A percentile compares a stretch with the other conserved stretches of the same genome.
These are phyloP conservation scores for Botryotinia globosa DNA, from an alignment of 2,329 filamentous ascomycete genomes.

Conservation along the genomic window DNA sequence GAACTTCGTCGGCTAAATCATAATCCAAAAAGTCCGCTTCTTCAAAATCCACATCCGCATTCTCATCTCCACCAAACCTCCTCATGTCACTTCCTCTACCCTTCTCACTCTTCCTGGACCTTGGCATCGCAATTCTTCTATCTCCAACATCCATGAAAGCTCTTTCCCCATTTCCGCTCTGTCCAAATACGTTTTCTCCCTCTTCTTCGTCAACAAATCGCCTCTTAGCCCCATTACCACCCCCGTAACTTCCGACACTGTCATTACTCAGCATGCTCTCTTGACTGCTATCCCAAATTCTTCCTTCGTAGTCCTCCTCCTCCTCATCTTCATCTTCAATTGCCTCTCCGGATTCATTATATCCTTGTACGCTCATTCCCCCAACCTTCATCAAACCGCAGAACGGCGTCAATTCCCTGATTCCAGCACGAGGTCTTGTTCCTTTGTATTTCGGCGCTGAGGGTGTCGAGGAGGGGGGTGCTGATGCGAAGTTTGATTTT, in stretches of 20 bases:
- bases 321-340: slow-evolving; percentile 38
- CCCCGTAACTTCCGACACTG: slow-evolving; percentile 20
- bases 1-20: slow-evolving; percentile 31
- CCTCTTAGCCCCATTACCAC: slow-evolving; percentile 28
- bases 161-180: slow-evolving; percentile 7
- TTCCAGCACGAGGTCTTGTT: slow-evolving; percentile 30
- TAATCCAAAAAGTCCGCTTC: slow-evolving; percentile 65
- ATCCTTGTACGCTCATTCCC: slow-evolving; percentile 55
- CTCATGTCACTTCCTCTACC: slow-evolving; percentile 23
- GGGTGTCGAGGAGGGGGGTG: slow-evolving; percentile 33
- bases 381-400: slow-evolving; percentile 77
- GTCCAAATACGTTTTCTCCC: slow-evolving; percentile 14
- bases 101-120: slow-evolving; percentile 31
- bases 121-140: slow-evolving; percentile 31
- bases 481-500: slow-evolving; percentile 3
- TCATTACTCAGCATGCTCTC: slow-evolving; percentile 26
- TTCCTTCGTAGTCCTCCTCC: slow-evolving; percentile 37
- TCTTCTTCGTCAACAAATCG: slow-evolving; percentile 33
- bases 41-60: slow-evolving; percentile 55
- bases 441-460: slow-evolving; percentile 24
- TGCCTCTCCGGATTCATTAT: slow-evolving; percentile 36
- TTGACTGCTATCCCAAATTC: slow-evolving; percentile 34
- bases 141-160: slow-evolving; percentile 28
- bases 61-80: slow-evolving; percentile 44
- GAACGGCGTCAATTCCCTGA: slow-evolving; percentile 70